Evolutionary conservation across 495 filamentous ascomycete species (phyloP).

Genomic region (Xylaria flabelliformis): DNA sequence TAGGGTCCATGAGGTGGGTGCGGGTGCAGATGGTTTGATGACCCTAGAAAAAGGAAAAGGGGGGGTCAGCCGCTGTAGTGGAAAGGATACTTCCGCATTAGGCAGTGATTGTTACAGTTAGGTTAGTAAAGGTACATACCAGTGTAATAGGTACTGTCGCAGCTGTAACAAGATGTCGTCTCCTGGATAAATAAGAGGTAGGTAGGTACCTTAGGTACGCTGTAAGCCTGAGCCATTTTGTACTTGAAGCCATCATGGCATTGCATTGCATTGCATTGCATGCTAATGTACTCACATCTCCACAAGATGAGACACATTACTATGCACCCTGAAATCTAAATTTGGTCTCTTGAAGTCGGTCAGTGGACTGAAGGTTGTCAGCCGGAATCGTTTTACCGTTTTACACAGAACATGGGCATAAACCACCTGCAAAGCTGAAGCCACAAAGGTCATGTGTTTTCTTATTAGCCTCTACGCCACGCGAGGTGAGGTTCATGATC

Average conservation of each 20-base stretch:
- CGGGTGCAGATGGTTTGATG: slow-evolving; percentile 24
- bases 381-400: not conserved
- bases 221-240: not conserved
- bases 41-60: slow-evolving; percentile 17
- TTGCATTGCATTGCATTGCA: slow-evolving; percentile 17
- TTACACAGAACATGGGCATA: not conserved
- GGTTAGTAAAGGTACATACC: not conserved
- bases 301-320: slow-evolving; percentile 16
- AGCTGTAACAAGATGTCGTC: not conserved
- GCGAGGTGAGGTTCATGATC: slow-evolving; percentile 1
- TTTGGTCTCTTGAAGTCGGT: not conserved
- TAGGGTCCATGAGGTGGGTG: slow-evolving; percentile 23
- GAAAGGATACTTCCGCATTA: slow-evolving; percentile 23
- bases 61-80: slow-evolving; percentile 17
- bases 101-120: slow-evolving; percentile 4
- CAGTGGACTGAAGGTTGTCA: slow-evolving; percentile 1
- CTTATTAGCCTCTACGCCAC: slow-evolving; percentile 10
- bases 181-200: slow-evolving; percentile 3
- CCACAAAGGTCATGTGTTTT: not conserved
- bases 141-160: not conserved
- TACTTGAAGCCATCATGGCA: slow-evolving; percentile 12
- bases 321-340: slow-evolving; percentile 22
- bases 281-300: not conserved
- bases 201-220: too few species aligned
- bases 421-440: slow-evolving; percentile 1